These are phyloP conservation scores for Silybum marianum DNA, from an alignment of 129 eudicot species.

Conservation along the genomic window DNA sequence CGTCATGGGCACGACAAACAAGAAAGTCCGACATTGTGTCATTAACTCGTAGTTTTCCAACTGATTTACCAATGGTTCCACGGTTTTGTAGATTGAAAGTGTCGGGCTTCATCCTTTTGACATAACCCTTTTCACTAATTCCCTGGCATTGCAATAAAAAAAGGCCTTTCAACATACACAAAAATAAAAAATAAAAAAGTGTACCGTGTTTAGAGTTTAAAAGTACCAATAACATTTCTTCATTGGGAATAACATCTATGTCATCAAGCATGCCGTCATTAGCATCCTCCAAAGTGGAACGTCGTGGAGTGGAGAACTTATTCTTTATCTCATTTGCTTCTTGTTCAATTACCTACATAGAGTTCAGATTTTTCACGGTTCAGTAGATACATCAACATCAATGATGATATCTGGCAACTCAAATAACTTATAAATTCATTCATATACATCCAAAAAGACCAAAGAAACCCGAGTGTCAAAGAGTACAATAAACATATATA, in stretches of 20 bases:
- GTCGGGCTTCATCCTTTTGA: slow-evolving; percentile 89
- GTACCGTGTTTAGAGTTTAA: background rate
- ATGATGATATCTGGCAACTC: background rate
- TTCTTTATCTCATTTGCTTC: slow-evolving; percentile 89
- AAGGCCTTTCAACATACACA: slow-evolving; percentile 12
- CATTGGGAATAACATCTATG: slow-evolving; percentile 92
- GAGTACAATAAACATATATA: background rate
- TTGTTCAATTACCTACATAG: slow-evolving; percentile 74
- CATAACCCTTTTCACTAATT: slow-evolving; percentile 94
- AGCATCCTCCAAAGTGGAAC: slow-evolving; percentile 82
- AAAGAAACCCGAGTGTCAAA: background rate
- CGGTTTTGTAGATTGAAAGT: slow-evolving; percentile 89
- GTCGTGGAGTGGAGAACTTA: slow-evolving; percentile 82
- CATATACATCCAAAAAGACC: background rate
- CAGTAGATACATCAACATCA: slow-evolving; percentile 15
- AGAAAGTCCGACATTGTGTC: slow-evolving; percentile 93
- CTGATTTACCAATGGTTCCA: slow-evolving; percentile 98
- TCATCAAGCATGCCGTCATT: slow-evolving; percentile 85
- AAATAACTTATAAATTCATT: background rate
- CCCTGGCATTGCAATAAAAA: slow-evolving; percentile 50
- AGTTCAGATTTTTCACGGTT: slow-evolving; percentile 2
- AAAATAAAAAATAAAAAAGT: background rate
- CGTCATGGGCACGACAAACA: slow-evolving; percentile 90
- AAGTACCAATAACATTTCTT: slow-evolving; percentile 88
- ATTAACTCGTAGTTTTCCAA: slow-evolving; percentile 87